Evolutionary conservation across 768 basidiomycete genomes (phyloP).

Genomic region (Candolleomyces efflorescens): DNA sequence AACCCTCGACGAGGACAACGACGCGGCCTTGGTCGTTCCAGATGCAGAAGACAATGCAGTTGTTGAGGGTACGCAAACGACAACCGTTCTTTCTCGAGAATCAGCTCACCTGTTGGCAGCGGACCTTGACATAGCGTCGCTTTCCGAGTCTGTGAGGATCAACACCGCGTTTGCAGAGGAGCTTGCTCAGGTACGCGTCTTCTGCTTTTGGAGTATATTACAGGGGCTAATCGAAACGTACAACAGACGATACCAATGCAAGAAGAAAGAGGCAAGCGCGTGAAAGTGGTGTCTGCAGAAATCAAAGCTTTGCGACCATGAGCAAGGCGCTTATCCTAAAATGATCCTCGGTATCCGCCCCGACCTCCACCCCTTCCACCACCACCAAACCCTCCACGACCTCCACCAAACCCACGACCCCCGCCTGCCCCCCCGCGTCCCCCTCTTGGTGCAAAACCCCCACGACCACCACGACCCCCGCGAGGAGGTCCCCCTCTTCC

Average conservation of each 20-base stretch:
- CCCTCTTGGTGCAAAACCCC: conserved; percentile 33
- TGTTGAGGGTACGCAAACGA: conserved; percentile 13
- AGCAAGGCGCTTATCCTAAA: conserved; percentile 14
- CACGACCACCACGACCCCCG: conserved; percentile 40
- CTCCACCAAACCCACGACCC: conserved; percentile 41
- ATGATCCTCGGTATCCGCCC: conserved; percentile 13
- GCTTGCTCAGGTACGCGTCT: conserved; percentile 10
- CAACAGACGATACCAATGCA: conserved; percentile 45
- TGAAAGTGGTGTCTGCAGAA: conserved; percentile 42
- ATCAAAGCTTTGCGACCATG: conserved; percentile 47
- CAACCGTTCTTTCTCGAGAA: neutral
- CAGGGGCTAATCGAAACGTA: conserved; percentile 1
- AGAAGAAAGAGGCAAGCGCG: conserved; percentile 44
- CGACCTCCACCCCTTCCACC: conserved; percentile 37
- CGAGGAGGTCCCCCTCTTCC: conserved; percentile 30
- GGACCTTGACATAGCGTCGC: neutral
- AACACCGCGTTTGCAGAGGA: conserved; percentile 13
- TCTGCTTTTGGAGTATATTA: conserved; percentile 2
- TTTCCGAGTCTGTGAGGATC: conserved; percentile 6
- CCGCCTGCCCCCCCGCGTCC: conserved; percentile 32
- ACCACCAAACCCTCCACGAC: conserved; percentile 40
- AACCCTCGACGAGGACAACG: conserved; percentile 20
- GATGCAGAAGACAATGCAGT: conserved; percentile 19
- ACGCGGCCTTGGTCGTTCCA: conserved; percentile 12
- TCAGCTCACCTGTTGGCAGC: neutral